These are phyloP conservation scores for Cenchrus purpureus DNA, from an alignment of 176 grass and related monocot genomes.

Conservation along the genomic window DNA sequence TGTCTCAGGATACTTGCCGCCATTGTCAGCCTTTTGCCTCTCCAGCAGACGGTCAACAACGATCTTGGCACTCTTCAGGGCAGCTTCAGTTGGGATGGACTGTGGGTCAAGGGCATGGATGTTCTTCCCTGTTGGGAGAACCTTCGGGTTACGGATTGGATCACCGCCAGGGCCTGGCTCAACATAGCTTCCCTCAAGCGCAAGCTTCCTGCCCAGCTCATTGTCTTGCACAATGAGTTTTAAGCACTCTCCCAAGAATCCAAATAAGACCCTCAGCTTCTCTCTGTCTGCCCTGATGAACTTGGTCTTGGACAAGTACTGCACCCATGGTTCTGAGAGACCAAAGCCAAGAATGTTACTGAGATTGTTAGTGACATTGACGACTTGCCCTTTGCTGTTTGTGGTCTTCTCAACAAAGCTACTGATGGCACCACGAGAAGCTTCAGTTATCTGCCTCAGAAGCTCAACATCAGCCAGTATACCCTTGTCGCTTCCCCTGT, in stretches of 20 bases:
- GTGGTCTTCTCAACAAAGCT: slow-evolving; percentile 84
- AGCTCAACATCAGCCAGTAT: slow-evolving; percentile 92
- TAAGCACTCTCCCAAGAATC: slow-evolving; percentile 84
- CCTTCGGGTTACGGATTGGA: slow-evolving; percentile 95
- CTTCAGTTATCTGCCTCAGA: slow-evolving; percentile 85
- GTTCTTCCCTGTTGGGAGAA: slow-evolving; percentile 97
- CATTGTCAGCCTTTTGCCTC: slow-evolving; percentile 91
- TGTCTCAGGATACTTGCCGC: slow-evolving; percentile 87
- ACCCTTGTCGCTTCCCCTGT: slow-evolving; percentile 92
- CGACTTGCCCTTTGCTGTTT: slow-evolving; percentile 88
- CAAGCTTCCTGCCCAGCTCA: slow-evolving; percentile 86
- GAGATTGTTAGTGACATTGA: slow-evolving; percentile 77
- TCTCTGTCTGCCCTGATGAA: slow-evolving; percentile 88
- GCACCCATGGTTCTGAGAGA: slow-evolving; percentile 83
- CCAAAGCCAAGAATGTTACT: slow-evolving; percentile 78
- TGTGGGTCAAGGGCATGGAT: slow-evolving; percentile 98
- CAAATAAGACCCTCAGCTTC: slow-evolving; percentile 81
- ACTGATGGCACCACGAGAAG: slow-evolving; percentile 76
- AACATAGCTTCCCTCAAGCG: slow-evolving; percentile 91
- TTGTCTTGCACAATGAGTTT: slow-evolving; percentile 88
- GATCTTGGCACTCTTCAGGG: slow-evolving; percentile 93
- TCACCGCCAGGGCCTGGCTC: slow-evolving; percentile 93
- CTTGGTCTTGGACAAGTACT: slow-evolving; percentile 84
- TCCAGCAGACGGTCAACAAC: slow-evolving; percentile 91
- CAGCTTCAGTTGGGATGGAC: slow-evolving; percentile 84